Conservation (phyloP, 2,329 filamentous ascomycete species). For the Zymoseptoria ardabiliae region DNA sequence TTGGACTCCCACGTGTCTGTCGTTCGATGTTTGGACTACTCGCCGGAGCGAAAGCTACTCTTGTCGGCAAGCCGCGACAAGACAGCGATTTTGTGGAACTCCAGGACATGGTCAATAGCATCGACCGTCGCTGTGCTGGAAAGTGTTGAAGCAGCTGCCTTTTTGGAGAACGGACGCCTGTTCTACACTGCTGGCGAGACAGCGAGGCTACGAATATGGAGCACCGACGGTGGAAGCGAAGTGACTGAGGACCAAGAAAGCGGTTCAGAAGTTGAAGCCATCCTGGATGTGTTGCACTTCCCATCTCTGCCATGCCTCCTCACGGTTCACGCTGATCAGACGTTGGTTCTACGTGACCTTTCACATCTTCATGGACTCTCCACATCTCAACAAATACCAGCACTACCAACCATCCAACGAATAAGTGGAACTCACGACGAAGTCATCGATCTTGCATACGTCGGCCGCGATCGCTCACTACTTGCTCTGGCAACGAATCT, state of each 20-base stretch:
- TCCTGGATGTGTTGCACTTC: conserved; percentile 65
- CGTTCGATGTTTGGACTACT: conserved; percentile 81
- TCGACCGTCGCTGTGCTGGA: conserved; percentile 80
- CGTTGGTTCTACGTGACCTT: conserved; percentile 65
- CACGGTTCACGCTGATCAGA: conserved; percentile 83
- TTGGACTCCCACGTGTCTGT: conserved; percentile 92
- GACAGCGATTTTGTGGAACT: conserved; percentile 88
- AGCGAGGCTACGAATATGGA: conserved; percentile 78
- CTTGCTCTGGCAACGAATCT: conserved; percentile 91
- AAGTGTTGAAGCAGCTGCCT: conserved; percentile 75
- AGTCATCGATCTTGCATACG: conserved; percentile 86
- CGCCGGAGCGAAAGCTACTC: conserved; percentile 62
- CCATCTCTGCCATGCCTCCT: conserved; percentile 62
- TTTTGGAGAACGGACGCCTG: conserved; percentile 61
- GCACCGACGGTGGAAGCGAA: conserved; percentile 67
- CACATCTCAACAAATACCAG: conserved; percentile 17
- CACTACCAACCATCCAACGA: conserved; percentile 58
- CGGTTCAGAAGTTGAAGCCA: conserved; percentile 54
- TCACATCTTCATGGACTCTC: conserved; percentile 32
- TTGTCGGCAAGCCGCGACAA: conserved; percentile 87
- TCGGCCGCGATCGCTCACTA: conserved; percentile 71
- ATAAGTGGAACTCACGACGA: conserved; percentile 97
- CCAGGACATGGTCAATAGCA: conserved; percentile 72
- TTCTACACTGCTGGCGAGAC: conserved; percentile 81
- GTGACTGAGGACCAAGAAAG: conserved; percentile 65